Evolutionary conservation across 108 stramenopile genomes (phyloP).

Genomic region (Fistulifera pelliculosa): DNA sequence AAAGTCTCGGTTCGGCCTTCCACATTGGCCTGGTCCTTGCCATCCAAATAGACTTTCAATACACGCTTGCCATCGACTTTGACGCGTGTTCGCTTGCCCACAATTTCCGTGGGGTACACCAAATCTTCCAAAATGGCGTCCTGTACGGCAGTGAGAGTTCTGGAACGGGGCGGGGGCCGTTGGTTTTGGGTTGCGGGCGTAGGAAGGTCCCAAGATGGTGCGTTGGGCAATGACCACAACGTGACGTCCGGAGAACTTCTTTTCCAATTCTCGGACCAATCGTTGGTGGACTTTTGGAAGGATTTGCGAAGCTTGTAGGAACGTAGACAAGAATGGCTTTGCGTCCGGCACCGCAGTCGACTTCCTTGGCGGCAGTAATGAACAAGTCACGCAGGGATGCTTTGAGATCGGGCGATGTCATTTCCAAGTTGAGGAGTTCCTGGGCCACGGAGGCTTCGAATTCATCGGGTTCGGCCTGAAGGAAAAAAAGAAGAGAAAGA

Average conservation of each 20-base stretch:
- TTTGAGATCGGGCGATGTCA: constrained; percentile 85
- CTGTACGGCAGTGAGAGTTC: constrained; percentile 97
- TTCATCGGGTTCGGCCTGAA: constrained; percentile 86
- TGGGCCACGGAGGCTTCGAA: constrained; percentile 94
- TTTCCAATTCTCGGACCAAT: constrained; percentile 98
- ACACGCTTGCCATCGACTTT: constrained; percentile 95
- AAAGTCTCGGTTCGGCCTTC: constrained; percentile 96
- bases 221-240: constrained; percentile 96
- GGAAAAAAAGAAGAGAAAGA: background rate
- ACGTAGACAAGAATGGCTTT: constrained; percentile 97
- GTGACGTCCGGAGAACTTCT: constrained; percentile 98
- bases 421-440: constrained; percentile 96
- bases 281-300: constrained; percentile 94
- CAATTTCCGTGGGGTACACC: constrained; percentile 98
- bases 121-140: constrained; percentile 98
- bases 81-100: constrained; percentile 98
- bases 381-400: constrained; percentile 84
- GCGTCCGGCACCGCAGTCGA: constrained; percentile 78
- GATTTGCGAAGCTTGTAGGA: constrained; percentile 89
- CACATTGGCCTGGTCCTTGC: constrained; percentile 95
- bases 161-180: constrained; percentile 92
- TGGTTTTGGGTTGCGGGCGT: constrained; percentile 82
- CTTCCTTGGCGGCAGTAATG: constrained; percentile 98
- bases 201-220: constrained; percentile 95
- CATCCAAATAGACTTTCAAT: constrained; percentile 92